A percentile compares a stretch with the other conserved stretches of the same genome.
phyloP scores from a whole-genome alignment of 805 yeast species.

The Starmerella vaccinii region DNA sequence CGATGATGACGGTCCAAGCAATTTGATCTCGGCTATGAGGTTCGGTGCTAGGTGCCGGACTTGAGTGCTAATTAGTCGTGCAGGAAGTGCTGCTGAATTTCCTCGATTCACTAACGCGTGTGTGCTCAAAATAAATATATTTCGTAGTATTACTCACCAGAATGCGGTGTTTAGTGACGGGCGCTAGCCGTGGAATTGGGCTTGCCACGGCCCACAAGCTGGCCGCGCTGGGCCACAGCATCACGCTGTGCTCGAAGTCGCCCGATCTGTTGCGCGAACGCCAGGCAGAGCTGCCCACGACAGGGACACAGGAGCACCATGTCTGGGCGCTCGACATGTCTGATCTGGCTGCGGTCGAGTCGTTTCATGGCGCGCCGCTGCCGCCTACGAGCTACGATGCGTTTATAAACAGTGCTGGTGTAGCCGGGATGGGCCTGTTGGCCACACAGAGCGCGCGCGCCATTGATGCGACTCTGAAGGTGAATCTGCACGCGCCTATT shows the following conservation, averaged over 20 bases:
- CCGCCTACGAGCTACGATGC: constrained; percentile 30
- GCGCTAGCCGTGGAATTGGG: constrained; percentile 65
- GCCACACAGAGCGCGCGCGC: constrained; percentile 35
- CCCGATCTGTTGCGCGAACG: constrained; percentile 31
- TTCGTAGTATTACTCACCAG: not conserved
- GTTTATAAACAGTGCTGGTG: constrained; percentile 45
- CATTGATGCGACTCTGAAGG: constrained; percentile 39
- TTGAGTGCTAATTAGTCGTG: too few relatives aligned
- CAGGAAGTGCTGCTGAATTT: too few relatives aligned
- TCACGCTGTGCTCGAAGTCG: constrained; percentile 45
- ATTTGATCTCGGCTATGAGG: too few relatives aligned
- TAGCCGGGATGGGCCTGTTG: constrained; percentile 47
- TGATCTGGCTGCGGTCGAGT: constrained; percentile 7
- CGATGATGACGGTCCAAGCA: too few relatives aligned
- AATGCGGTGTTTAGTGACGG: constrained; percentile 38
- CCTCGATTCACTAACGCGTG: too few relatives aligned
- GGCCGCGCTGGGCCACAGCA: constrained; percentile 42
- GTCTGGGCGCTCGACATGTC: constrained; percentile 19
- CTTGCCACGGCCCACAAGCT: constrained; percentile 42
- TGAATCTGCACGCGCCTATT: constrained; percentile 56
- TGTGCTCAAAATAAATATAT: too few relatives aligned
- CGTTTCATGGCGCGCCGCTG: constrained; percentile 26
- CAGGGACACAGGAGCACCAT: constrained; percentile 16
- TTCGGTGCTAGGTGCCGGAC: too few relatives aligned
- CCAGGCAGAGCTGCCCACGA: constrained; percentile 18